Base-by-base conservation (phyloP, 2,329 filamentous ascomycete genomes). In the Eutypa lata region DNA sequence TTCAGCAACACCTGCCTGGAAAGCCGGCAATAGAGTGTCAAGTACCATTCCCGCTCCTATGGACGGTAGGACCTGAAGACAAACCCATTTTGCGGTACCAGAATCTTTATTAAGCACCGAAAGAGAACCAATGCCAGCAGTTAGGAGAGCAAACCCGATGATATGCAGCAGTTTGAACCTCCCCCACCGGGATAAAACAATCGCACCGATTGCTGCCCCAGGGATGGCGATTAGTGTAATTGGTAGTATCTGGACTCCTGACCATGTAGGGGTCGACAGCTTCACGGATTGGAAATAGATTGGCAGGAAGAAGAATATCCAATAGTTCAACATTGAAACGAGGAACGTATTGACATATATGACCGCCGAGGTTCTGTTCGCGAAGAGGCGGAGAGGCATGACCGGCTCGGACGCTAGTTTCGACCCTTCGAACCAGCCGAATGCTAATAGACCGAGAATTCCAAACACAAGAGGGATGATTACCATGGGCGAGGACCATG, bases 241-340 rank as follows among this genome's bases (percentile, higher is more conserved):
- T 38, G 67, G 50, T 2, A 59, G 19, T 18, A 62, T 50, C 14
- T 46, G 21, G 1, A 88, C 80, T 38, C 86, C 87, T 6, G 80
- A 83, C 13, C 82, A 70, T 47, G 86, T 79, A 0, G 86, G 83
- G 1, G 75, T 75, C 2, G 79, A 79, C 51, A 83, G 74, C 48
- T 86, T 73, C 50, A 86, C 80, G 50, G 82, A 78, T 67, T 90
- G 86, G 71, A 89, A 89, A 35, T 77, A 79, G 2, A 79, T 56
- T 0, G 74, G 73, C 0, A 77, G 52, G 53, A 74, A 76, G 57
- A 68, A 73, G 19, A 68, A 56, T 13, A 65, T 54, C 66, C 71
- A 74, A 45, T 66, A 68, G 7, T 50, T 42, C 2, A 76, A 55
- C 13, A 75, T 57, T 3, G 64, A 64, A 24, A 72, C 62, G 1